phyloP scores from a whole-genome alignment of 371 early-diverging fungal species.

The Saksenaea oblongispora region DNA sequence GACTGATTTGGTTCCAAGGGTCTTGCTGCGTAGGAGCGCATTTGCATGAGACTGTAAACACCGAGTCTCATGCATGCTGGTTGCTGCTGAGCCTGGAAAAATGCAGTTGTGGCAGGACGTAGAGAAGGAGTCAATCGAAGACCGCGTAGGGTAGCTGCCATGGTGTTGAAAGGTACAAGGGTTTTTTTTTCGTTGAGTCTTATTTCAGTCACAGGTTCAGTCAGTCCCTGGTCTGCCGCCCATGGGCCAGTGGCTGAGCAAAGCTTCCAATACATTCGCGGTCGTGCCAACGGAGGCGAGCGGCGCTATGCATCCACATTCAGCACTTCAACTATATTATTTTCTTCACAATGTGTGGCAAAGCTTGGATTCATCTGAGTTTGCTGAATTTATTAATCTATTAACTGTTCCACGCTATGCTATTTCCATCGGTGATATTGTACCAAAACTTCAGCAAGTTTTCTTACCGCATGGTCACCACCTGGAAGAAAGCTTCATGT shows the following conservation, averaged over 20 bases:
- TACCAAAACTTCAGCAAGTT: background rate
- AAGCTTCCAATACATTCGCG: too few species aligned
- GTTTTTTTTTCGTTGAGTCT: background rate
- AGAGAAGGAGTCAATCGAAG: slow-evolving; percentile 16
- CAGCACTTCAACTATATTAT: background rate
- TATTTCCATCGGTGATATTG: background rate
- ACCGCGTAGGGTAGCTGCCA: slow-evolving; percentile 11
- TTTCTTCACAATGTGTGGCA: slow-evolving; percentile 1
- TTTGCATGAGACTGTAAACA: slow-evolving; percentile 7
- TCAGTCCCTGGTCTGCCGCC: background rate
- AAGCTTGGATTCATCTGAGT: background rate
- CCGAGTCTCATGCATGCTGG: background rate
- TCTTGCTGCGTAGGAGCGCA: slow-evolving; percentile 17
- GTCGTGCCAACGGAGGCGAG: too few species aligned
- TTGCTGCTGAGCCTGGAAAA: background rate
- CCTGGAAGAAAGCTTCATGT: background rate
- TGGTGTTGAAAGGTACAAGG: background rate
- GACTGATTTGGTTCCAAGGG: slow-evolving; percentile 27
- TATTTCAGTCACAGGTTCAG: background rate
- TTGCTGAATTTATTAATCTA: background rate
- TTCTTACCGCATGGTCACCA: background rate
- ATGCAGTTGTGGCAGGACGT: background rate
- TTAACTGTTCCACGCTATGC: background rate
- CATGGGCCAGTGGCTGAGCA: background rate
- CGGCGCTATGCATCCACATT: background rate